These are phyloP conservation scores for Colletotrichum sp. DNA, from an alignment of 2,329 filamentous ascomycete genomes.

Conservation along the genomic window DNA sequence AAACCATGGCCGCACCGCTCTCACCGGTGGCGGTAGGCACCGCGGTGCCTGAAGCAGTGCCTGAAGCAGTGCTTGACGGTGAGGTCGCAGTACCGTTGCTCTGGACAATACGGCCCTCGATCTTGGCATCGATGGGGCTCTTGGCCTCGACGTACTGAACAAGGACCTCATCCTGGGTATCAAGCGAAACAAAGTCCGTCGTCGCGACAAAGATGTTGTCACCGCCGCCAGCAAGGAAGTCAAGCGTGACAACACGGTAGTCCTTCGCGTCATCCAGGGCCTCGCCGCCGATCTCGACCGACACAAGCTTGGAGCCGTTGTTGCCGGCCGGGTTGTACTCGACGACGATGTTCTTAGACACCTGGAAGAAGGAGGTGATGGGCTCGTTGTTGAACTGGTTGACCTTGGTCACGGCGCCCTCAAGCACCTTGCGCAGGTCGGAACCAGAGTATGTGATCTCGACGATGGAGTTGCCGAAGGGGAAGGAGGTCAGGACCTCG, in stretches of 20 bases:
- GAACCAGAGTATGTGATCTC: slow-evolving; percentile 59
- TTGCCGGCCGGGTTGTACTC: slow-evolving; percentile 59
- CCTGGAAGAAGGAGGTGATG: slow-evolving; percentile 66
- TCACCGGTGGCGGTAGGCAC: background rate
- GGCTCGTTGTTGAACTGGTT: slow-evolving; percentile 59
- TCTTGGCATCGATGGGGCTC: slow-evolving; percentile 53
- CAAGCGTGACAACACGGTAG: slow-evolving; percentile 66
- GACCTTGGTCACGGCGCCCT: slow-evolving; percentile 60
- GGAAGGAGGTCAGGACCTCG: slow-evolving; percentile 68
- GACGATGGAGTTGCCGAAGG: slow-evolving; percentile 69
- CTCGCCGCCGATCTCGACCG: slow-evolving; percentile 54
- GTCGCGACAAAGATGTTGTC: slow-evolving; percentile 62
- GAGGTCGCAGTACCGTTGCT: slow-evolving; percentile 3
- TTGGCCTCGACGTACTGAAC: slow-evolving; percentile 52
- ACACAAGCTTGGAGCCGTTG: slow-evolving; percentile 56
- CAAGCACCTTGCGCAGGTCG: slow-evolving; percentile 61
- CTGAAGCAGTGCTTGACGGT: background rate
- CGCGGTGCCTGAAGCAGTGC: background rate
- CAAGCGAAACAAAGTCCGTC: slow-evolving; percentile 48
- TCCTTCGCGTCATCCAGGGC: slow-evolving; percentile 49
- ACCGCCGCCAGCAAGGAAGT: slow-evolving; percentile 67
- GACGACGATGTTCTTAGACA: slow-evolving; percentile 61
- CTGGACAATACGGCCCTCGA: slow-evolving; percentile 52
- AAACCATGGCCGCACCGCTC: background rate
- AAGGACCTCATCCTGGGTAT: slow-evolving; percentile 60